phyloP scores from a whole-genome alignment of 176 grass and related monocot genomes.

The Oryza glumipatula region DNA sequence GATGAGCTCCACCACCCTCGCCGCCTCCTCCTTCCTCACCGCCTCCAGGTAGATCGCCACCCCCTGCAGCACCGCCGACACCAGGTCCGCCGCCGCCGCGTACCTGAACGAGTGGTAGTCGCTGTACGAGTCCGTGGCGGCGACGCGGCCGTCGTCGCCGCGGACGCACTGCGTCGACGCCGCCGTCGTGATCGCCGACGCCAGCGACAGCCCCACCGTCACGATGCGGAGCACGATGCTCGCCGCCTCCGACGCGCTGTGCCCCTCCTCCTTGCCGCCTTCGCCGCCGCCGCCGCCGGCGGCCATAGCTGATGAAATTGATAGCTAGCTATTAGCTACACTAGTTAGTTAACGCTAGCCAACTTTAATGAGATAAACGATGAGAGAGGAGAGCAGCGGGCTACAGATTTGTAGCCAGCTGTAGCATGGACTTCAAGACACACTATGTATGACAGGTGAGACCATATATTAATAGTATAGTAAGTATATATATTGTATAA shows the following conservation, averaged over 20 bases:
- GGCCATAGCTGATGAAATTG: no score
- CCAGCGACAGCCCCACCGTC: constrained; percentile 31
- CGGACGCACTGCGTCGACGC: constrained; percentile 16
- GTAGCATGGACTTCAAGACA: no score
- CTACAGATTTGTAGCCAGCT: no score
- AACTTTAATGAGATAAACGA: no score
- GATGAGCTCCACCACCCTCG: constrained; percentile 7
- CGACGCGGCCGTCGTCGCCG: not conserved
- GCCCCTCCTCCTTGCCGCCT: not conserved
- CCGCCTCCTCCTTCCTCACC: not conserved
- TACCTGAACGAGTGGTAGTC: constrained; percentile 38
- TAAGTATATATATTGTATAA: no score
- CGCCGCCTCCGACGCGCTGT: not conserved
- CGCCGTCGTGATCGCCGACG: constrained; percentile 25
- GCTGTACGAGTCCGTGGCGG: not conserved
- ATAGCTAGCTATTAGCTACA: no score
- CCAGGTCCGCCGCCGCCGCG: not conserved
- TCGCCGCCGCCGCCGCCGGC: no score
- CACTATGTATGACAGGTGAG: no score
- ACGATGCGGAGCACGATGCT: constrained; percentile 27
- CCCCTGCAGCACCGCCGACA: constrained; percentile 42
- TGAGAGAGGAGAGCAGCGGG: no score
- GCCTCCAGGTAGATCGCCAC: constrained; percentile 33
- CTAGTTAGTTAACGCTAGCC: no score
- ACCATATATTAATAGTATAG: no score